Conservation (phyloP, 345 rosid species). For the Salix suchowensis region DNA sequence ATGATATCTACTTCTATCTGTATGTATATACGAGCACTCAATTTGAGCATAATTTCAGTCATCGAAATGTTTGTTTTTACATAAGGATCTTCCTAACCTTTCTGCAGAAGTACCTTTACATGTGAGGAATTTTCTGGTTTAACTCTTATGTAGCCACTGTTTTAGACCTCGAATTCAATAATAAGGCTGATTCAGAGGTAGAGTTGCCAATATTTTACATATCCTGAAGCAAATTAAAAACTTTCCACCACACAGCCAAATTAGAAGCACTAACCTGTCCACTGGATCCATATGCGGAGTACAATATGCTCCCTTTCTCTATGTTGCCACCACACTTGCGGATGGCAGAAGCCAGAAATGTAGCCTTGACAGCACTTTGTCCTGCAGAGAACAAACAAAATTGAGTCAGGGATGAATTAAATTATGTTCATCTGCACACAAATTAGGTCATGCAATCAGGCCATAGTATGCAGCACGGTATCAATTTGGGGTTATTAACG, state of each 20-base stretch:
- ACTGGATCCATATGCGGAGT: conserved; percentile 74
- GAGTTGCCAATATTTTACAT: neutral
- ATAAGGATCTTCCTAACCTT: no score
- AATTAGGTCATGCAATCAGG: neutral
- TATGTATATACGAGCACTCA: no score
- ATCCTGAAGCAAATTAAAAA: neutral
- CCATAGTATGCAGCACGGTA: neutral
- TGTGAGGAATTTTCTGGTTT: no score
- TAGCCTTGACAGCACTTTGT: conserved; percentile 70
- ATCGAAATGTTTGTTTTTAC: no score
- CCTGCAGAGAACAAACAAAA: conserved; percentile 33
- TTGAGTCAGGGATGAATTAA: neutral
- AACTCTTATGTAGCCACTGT: neutral
- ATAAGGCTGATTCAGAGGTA: neutral
- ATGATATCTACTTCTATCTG: no score
- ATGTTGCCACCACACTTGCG: conserved; percentile 92
- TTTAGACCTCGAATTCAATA: neutral
- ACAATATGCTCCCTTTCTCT: conserved; percentile 67
- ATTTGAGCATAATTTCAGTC: no score
- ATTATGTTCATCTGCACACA: neutral
- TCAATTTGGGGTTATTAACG: neutral
- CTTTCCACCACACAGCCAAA: no score
- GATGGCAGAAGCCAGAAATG: conserved; percentile 79
- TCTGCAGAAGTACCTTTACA: no score
- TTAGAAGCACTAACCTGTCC: conserved; percentile 60